A percentile compares a stretch with the other conserved stretches of the same genome.
Evolutionary conservation across 2,329 filamentous ascomycete species (phyloP).

Genomic region (Neopestalotiopsis rosae): DNA sequence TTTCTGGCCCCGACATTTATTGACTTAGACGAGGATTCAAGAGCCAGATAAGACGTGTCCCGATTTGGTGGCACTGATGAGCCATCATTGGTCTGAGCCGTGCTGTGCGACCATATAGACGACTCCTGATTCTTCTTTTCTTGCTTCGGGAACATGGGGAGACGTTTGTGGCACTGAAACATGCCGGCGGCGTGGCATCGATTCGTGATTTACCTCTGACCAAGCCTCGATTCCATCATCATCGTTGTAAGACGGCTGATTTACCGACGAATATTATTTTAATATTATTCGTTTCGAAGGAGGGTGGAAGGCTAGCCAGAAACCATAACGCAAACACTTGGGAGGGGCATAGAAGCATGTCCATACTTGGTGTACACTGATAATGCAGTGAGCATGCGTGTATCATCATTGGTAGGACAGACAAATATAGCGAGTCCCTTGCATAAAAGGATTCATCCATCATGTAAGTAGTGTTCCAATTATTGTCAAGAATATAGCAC

Average conservation of each 20-base stretch:
- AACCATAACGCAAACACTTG: background rate
- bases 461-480: background rate
- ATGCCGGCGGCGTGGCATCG: background rate
- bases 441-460: background rate
- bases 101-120: background rate
- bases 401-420: background rate
- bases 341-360: too few species aligned
- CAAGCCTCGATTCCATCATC: background rate
- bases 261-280: background rate
- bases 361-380: too few species aligned
- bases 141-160: background rate
- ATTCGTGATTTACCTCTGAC: background rate
- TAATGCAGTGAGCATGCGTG: background rate
- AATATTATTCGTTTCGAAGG: background rate
- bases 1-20: background rate
- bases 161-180: slow-evolving; percentile 1
- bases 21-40: background rate
- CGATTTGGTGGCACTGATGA: background rate
- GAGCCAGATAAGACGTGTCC: background rate
- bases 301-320: background rate
- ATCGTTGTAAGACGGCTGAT: background rate
- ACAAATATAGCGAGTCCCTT: background rate
- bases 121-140: background rate
- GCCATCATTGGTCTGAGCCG: background rate
- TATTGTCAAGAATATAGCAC: background rate